A percentile compares a stretch with the other conserved stretches of the same genome.
phyloP scores from a whole-genome alignment of 2,329 filamentous ascomycete species.

The Ascochyta fabae region DNA sequence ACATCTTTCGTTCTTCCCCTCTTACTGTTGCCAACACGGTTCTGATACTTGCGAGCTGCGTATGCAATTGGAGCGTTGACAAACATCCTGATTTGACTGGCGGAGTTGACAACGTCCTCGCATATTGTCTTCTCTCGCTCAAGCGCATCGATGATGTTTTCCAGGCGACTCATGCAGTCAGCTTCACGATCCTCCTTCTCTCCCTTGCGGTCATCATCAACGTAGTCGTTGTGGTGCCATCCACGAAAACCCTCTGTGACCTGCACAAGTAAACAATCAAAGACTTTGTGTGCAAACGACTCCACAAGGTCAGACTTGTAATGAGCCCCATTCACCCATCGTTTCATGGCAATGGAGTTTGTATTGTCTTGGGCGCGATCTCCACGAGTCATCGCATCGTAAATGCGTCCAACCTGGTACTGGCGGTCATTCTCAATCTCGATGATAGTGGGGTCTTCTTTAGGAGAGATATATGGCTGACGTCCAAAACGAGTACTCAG shows the following conservation, averaged over 20 bases:
- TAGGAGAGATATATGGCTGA: slow-evolving; percentile 32
- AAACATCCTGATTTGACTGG: slow-evolving; percentile 47
- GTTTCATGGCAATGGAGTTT: slow-evolving; percentile 40
- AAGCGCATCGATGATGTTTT: slow-evolving; percentile 40
- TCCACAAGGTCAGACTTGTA: slow-evolving; percentile 41
- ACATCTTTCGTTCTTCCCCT: slow-evolving; percentile 32
- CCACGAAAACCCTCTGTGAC: slow-evolving; percentile 42
- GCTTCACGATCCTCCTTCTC: slow-evolving; percentile 43
- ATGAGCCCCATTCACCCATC: slow-evolving; percentile 42
- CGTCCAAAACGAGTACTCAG: slow-evolving; percentile 34
- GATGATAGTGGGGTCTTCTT: slow-evolving; percentile 30
- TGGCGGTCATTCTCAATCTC: slow-evolving; percentile 27
- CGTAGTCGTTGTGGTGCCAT: slow-evolving; percentile 46
- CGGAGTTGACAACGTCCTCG: slow-evolving; percentile 46
- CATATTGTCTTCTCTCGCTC: slow-evolving; percentile 47
- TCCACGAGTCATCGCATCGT: slow-evolving; percentile 41
- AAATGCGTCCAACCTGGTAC: slow-evolving; percentile 38
- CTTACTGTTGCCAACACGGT: slow-evolving; percentile 45
- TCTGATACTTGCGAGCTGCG: slow-evolving; percentile 42
- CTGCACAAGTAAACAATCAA: slow-evolving; percentile 41
- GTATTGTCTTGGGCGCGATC: slow-evolving; percentile 41
- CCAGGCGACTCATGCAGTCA: slow-evolving; percentile 36
- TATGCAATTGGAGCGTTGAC: slow-evolving; percentile 46
- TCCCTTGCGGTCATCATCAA: slow-evolving; percentile 43
- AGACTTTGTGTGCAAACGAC: slow-evolving; percentile 43